phyloP scores from a whole-genome alignment of 371 early-diverging fungal genomes.

The Mucor lusitanicus region DNA sequence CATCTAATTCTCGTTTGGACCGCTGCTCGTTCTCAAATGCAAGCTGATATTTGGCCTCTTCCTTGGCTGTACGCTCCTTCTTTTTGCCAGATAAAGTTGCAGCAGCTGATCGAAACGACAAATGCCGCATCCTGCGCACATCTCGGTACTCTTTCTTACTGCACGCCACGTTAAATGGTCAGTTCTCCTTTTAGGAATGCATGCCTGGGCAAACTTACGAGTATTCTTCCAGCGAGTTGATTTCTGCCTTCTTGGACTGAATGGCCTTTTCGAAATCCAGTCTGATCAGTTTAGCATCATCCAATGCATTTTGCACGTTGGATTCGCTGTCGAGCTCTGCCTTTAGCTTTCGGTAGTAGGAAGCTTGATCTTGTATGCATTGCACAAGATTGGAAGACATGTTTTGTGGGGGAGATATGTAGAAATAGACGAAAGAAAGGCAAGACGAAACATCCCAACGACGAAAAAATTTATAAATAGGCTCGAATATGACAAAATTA shows the following conservation, averaged over 20 bases:
- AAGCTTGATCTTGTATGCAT: slow-evolving; percentile 24
- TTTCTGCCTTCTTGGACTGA: slow-evolving; percentile 10
- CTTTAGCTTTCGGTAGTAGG: slow-evolving; percentile 12
- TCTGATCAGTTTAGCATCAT: not conserved
- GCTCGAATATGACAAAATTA: not conserved
- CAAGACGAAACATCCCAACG: not conserved
- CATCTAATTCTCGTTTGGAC: slow-evolving; percentile 34
- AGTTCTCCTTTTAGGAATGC: not conserved
- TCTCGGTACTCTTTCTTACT: slow-evolving; percentile 46
- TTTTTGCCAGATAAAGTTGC: slow-evolving; percentile 47
- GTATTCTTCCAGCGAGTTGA: slow-evolving; percentile 16
- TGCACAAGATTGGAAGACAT: slow-evolving; percentile 19
- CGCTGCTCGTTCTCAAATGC: slow-evolving; percentile 48
- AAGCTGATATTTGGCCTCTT: slow-evolving; percentile 41
- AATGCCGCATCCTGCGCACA: slow-evolving; percentile 37
- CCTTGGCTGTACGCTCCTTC: slow-evolving; percentile 33
- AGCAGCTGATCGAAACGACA: slow-evolving; percentile 41
- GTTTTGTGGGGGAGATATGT: not conserved
- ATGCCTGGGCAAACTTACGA: slow-evolving; percentile 16
- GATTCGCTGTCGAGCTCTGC: slow-evolving; percentile 12
- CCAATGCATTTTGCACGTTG: slow-evolving; percentile 1
- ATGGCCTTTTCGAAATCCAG: not conserved
- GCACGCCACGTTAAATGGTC: not conserved
- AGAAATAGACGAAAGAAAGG: not conserved
- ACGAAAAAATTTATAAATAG: not conserved